These are phyloP conservation scores for Nelumbo lutea DNA, from an alignment of 164 flowering plant species.

Conservation along the genomic window DNA sequence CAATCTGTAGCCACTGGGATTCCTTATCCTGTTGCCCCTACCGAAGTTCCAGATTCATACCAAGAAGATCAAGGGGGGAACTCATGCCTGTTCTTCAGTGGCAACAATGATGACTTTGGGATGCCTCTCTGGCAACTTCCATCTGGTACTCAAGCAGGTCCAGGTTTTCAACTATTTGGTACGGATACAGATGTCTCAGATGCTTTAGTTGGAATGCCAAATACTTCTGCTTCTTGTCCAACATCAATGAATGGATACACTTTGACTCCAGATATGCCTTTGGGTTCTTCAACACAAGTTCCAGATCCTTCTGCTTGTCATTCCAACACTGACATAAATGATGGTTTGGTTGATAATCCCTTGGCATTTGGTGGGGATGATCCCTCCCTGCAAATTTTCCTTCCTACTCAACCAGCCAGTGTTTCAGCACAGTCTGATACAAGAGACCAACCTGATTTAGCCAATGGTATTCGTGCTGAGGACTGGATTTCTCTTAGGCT, in stretches of 20 bases:
- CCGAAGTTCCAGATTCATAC: conserved; percentile 46
- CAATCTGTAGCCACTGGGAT: conserved; percentile 29
- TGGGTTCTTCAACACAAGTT: conserved; percentile 34
- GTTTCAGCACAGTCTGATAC: conserved; percentile 36
- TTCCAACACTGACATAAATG: conserved; percentile 35
- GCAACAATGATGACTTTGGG: conserved; percentile 56
- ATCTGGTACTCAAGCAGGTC: conserved; percentile 43
- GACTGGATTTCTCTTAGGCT: conserved; percentile 95
- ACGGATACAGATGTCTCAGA: conserved; percentile 59
- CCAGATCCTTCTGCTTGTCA: conserved; percentile 42
- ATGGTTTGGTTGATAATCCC: conserved; percentile 69
- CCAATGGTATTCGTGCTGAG: conserved; percentile 55
- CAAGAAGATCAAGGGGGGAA: conserved; percentile 41
- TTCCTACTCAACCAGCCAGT: conserved; percentile 64
- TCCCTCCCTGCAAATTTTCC: conserved; percentile 85
- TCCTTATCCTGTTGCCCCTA: conserved; percentile 35
- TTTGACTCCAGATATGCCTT: conserved; percentile 40
- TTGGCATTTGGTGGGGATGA: conserved; percentile 67
- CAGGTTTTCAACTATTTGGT: conserved; percentile 68
- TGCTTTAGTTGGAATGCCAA: conserved; percentile 47
- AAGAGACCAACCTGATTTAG: conserved; percentile 47
- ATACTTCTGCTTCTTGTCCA: conserved; percentile 36
- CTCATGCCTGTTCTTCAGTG: conserved; percentile 45
- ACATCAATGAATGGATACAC: conserved; percentile 51
- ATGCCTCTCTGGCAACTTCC: conserved; percentile 61